Conservation (phyloP, 192 early-diverging fungal species). For the Helicostylum pulchrum region DNA sequence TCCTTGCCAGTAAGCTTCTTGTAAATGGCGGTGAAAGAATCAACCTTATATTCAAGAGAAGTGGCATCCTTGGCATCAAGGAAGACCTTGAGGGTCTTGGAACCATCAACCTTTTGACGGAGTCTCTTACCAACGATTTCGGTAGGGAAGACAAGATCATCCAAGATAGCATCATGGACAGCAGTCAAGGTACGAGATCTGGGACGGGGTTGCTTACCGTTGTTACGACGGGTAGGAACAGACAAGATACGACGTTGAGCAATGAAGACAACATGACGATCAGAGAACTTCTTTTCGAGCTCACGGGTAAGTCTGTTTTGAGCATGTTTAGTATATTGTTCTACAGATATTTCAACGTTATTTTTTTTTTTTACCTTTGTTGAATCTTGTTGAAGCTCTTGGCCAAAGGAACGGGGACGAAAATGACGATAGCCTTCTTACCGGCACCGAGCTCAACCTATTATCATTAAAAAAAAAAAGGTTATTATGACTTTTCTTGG, state of each 20-base stretch:
- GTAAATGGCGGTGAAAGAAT: constrained; percentile 96
- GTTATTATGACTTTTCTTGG: background rate
- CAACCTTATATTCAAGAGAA: constrained; percentile 96
- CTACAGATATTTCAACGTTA: background rate
- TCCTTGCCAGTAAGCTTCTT: constrained; percentile 97
- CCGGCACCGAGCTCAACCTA: constrained; percentile 90
- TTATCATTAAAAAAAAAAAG: background rate
- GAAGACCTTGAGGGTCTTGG: constrained; percentile 91
- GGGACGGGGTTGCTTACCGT: constrained; percentile 90
- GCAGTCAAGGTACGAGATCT: constrained; percentile 93
- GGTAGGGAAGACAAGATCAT: constrained; percentile 98
- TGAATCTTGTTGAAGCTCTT: constrained; percentile 98
- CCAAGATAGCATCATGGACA: constrained; percentile 95
- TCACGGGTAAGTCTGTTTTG: constrained; percentile 83
- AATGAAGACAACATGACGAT: constrained; percentile 93
- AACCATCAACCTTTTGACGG: constrained; percentile 93
- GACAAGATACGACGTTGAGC: constrained; percentile 94
- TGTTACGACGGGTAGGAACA: constrained; percentile 87
- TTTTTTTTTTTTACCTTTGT: constrained; percentile 50
- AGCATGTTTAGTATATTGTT: background rate
- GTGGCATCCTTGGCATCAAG: constrained; percentile 98
- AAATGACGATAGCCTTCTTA: constrained; percentile 95
- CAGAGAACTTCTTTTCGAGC: constrained; percentile 99
- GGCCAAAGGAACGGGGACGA: constrained; percentile 92
- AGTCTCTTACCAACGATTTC: constrained; percentile 99